Base-by-base conservation (phyloP, 2,329 filamentous ascomycete genomes). In the Aspergillus neoniger region DNA sequence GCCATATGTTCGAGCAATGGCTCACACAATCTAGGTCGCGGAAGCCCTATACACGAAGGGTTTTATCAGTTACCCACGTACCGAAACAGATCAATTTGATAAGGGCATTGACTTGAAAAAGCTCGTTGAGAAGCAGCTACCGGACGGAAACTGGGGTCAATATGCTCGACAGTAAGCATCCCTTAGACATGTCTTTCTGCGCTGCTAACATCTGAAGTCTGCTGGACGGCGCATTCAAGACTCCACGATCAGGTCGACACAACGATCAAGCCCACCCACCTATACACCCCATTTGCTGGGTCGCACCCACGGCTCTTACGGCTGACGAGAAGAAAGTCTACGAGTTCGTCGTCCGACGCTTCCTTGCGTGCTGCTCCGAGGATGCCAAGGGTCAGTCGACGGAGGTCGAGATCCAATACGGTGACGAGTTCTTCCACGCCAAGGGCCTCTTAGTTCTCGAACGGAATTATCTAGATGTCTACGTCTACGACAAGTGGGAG, bases 261-360 rank as follows among this genome's bases (percentile, higher is more conserved):
- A 96, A 99, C 75, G 95, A 99, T 76, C 95, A 96, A 76, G 95
- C 95, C 0, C 95, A 99, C 77, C 95, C 95, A 25, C 95, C 95
- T 0, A 99, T 99, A 61, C 95, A 99, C 69, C 95, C 95, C 0
- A 90, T 99, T 61, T 90, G 90, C n/a, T 96, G 91, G 72, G 91
- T 89, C 5, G 84, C 85, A 1, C 84, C 88, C 0, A 74, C 66
- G 9, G 81, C 81, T 0, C 85, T 92, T 3, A 80, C 85, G 21
- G 86, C 82, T 57, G 82, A 86, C 1, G 91, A 96, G 72, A 86
- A 84, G 55, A 88, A 87, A 23, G 85, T 99, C 2, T 97, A 98
- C 73, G 94, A 98, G 74, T 96, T 98, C 67, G 88, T 99, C 9
- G 88, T 90, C 21, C 88, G 95, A 1, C 88, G 94, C 1, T 99